Evolutionary conservation across 1,284 basidiomycete species (phyloP).

Genomic region (Sporisorium iseilematis-ciliati): DNA sequence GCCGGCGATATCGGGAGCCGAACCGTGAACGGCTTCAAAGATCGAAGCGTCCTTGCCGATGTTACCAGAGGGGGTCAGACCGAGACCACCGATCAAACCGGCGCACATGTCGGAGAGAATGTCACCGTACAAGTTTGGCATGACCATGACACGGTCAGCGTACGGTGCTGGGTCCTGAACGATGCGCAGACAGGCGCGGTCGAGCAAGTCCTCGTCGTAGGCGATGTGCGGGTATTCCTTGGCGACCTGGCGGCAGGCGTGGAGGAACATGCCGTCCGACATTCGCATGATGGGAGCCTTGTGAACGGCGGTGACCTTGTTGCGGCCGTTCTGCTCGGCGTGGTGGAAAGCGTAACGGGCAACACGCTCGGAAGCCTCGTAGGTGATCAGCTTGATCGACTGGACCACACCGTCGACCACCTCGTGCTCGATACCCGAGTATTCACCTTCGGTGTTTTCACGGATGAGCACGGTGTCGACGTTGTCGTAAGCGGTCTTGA

Average conservation of each 20-base stretch:
- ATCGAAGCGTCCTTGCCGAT: conserved; percentile 98
- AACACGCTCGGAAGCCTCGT: conserved; percentile 98
- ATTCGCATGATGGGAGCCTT: conserved; percentile 99
- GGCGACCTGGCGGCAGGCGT: conserved; percentile 94
- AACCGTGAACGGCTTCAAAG: conserved; percentile 98
- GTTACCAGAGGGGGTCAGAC: conserved; percentile 97
- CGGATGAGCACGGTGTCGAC: conserved; percentile 98
- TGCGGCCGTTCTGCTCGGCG: conserved; percentile 86
- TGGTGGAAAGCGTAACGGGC: conserved; percentile 99
- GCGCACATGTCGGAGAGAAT: conserved; percentile 99
- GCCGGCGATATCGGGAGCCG: conserved; percentile 74
- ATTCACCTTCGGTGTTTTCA: conserved; percentile 99
- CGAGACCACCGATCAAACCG: conserved; percentile 96
- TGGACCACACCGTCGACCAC: conserved; percentile 98
- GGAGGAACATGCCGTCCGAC: conserved; percentile 99
- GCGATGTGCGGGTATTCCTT: conserved; percentile 92
- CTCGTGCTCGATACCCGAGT: conserved; percentile 99
- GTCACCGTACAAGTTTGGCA: conserved; percentile 98
- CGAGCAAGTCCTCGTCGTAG: conserved; percentile 97
- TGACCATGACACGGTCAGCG: conserved; percentile 98
- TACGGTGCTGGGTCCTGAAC: conserved; percentile 90
- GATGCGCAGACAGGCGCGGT: conserved; percentile 90
- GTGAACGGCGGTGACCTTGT: conserved; percentile 97
- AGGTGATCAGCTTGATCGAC: conserved; percentile 99
- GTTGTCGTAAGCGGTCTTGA: conserved; percentile 97